Evolutionary conservation across 2,329 filamentous ascomycete species (phyloP), one percentile per base, ranked within the genome.

Genomic region (Cercospora citrullina): DNA sequence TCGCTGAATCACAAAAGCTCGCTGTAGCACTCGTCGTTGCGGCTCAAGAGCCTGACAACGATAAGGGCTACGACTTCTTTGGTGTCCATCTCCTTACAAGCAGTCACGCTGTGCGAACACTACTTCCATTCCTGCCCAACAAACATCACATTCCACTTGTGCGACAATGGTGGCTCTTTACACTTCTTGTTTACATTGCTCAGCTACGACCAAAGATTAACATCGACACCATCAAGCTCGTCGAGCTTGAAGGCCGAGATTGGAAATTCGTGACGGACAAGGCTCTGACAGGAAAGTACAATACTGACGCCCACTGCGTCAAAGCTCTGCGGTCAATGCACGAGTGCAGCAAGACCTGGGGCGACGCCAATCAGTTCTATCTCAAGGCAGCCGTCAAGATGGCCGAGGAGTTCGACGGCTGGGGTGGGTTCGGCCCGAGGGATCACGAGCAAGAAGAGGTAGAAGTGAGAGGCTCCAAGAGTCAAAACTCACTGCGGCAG

Each of bases 91-190:
- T 95, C 7, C 84, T 99, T 33, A 96, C 92, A 0, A 90, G 91
- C 21, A 94, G 90, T 68, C 93, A 99, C 77, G 94, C 95, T 0
- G 87, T 97, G 12, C 87, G 95, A n/a, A 87, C 96, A 26, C 80
- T 99, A 5, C 83, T 99, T 2, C 92, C 95, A 0, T 79, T 92
- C 39, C 82, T 97, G 10, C 93, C 93, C 0, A 80, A 85, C 14
- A 87, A 88, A 74, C 90, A 89, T 74, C 94, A 97, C 73, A 78
- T 93, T 57, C 82, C 83, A 23, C 82, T 99, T 4, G 84, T 98
- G 8, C 85, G 91, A 45, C 89, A 96, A 78, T 98, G 95, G 93
- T 97, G 93, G 91, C 81, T 99, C 5, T 86, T 97, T 51, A 88
- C 90, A 0, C 79, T 97, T 51, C 87, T 89, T 0, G 86, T 94